Base-by-base conservation (phyloP, 208 protist genomes). In the Spongospora subterranea region DNA sequence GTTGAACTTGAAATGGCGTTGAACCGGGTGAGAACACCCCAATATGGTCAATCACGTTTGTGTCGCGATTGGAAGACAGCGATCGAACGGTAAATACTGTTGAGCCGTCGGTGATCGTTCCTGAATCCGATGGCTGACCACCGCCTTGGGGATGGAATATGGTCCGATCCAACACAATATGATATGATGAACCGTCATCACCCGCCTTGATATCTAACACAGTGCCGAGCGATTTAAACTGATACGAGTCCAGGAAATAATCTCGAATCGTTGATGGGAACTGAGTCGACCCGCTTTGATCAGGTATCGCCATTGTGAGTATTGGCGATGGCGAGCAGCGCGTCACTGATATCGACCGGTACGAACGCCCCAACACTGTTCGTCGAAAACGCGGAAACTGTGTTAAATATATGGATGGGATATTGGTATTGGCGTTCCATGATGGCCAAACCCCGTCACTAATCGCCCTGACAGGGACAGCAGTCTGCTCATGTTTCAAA, bases 111-210 rank as follows among this genome's bases (percentile, higher is more conserved):
- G 77, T 88, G 17, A 88, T 88, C 35, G 77, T 88, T 17, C 77
- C 77, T 29, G 35, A 77, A 88, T 88, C 77, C 20, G 40, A 77
- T 29, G 77, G 77, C 77, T 88, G 77, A 24, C 77, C 77, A 40
- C 77, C 77, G 20, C 77, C 77, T 29, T 88, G 77, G 20, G 77
- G 77, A 88, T 88, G 77, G 46, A 88, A 88, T 17, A 88, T 88
- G 46, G 77, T 88, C 20, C 46, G 40, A 88, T 88, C 77, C 20
- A 88, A 17, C 17, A 29, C 77, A 40, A 88, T 77, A 29, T 29
- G 46, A 17, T n/a, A 17, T 40, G n/a, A n/a, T n/a, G n/a, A n/a
- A n/a, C 24, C 77, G 35, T 88, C 77, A 24, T 88, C 77, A n/a
- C 35, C 24, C 20, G 40, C 20, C 20, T 17, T 29, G 20, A 77